Conservation (phyloP, 2,329 filamentous ascomycete genomes). For the Phialophora verrucosa region DNA sequence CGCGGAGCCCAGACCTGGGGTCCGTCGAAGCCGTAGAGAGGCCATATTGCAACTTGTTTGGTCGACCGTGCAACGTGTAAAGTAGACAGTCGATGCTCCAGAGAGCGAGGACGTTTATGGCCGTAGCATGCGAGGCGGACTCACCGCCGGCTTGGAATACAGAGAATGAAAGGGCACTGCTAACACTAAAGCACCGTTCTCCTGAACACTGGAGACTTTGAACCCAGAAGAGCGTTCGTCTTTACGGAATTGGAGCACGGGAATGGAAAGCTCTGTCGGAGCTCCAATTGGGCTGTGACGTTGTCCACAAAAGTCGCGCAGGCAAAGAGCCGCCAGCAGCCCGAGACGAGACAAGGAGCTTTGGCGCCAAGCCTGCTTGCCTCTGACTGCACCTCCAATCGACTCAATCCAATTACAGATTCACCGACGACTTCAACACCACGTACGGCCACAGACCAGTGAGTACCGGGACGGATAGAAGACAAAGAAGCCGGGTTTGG, state of each 20-base stretch:
- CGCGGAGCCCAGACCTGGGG: slow-evolving; percentile 33
- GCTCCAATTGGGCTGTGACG: slow-evolving; percentile 26
- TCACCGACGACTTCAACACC: slow-evolving; percentile 13
- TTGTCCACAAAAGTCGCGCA: slow-evolving; percentile 19
- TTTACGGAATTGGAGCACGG: slow-evolving; percentile 5
- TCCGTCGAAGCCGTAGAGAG: slow-evolving; percentile 35
- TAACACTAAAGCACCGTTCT: slow-evolving; percentile 9
- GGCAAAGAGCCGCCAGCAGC: slow-evolving; percentile 7
- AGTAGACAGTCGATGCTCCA: slow-evolving; percentile 30
- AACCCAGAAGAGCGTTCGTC: slow-evolving; percentile 5
- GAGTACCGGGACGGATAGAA: neutral
- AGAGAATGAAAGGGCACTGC: slow-evolving; percentile 14
- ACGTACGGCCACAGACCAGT: slow-evolving; percentile 11
- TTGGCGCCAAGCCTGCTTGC: slow-evolving; percentile 27
- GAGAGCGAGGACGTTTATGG: slow-evolving; percentile 30
- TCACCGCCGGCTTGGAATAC: slow-evolving; percentile 23
- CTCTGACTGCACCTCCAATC: slow-evolving; percentile 34
- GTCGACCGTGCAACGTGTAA: slow-evolving; percentile 18
- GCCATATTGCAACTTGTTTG: slow-evolving; percentile 31
- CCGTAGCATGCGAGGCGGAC: slow-evolving; percentile 31
- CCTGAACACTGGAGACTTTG: neutral
- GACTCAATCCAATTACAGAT: slow-evolving; percentile 34
- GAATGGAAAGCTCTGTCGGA: slow-evolving; percentile 27
- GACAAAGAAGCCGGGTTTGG: neutral
- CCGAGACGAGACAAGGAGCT: slow-evolving; percentile 18